These are phyloP conservation scores for Dicorynia guianensis DNA, from an alignment of 306 rosid species.

Conservation along the genomic window DNA sequence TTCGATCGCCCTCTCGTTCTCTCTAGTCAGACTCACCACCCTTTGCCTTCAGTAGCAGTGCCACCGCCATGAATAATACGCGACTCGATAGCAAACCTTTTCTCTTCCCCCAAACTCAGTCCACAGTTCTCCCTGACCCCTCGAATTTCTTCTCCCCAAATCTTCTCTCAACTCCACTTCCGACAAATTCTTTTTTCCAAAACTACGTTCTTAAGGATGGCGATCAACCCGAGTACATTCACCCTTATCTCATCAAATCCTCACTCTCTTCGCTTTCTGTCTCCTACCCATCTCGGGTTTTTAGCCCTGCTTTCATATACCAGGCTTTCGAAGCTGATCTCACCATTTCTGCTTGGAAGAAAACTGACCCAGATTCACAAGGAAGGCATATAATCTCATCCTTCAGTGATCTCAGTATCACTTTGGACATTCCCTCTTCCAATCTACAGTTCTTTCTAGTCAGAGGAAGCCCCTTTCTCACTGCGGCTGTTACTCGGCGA, in stretches of 20 bases:
- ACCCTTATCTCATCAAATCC: conserved; percentile 81
- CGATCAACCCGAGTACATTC: conserved; percentile 83
- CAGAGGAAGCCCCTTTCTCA: conserved; percentile 86
- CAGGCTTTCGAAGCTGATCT: conserved; percentile 74
- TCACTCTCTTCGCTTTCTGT: conserved; percentile 65
- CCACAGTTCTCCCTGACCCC: conserved; percentile 87
- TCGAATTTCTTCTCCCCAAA: conserved; percentile 68
- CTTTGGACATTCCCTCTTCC: conserved; percentile 75
- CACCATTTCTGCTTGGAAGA: conserved; percentile 58
- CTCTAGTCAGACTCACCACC: too few relatives aligned
- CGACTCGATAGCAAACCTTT: conserved; percentile 39
- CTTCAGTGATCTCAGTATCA: conserved; percentile 73
- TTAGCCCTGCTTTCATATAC: conserved; percentile 50
- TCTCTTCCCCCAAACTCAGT: conserved; percentile 66
- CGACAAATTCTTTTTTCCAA: conserved; percentile 94
- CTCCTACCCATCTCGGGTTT: conserved; percentile 71
- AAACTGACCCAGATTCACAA: conserved; percentile 25
- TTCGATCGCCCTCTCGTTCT: background rate
- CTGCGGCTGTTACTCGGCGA: conserved; percentile 51
- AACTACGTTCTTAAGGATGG: conserved; percentile 79
- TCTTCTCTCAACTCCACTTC: conserved; percentile 72
- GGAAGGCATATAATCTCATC: conserved; percentile 66
- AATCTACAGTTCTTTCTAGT: conserved; percentile 72
- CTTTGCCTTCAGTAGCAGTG: background rate
- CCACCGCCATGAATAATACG: conserved; percentile 5